Conservation (phyloP, 441 rosid genomes). For the Pelargonium citronellum region DNA sequence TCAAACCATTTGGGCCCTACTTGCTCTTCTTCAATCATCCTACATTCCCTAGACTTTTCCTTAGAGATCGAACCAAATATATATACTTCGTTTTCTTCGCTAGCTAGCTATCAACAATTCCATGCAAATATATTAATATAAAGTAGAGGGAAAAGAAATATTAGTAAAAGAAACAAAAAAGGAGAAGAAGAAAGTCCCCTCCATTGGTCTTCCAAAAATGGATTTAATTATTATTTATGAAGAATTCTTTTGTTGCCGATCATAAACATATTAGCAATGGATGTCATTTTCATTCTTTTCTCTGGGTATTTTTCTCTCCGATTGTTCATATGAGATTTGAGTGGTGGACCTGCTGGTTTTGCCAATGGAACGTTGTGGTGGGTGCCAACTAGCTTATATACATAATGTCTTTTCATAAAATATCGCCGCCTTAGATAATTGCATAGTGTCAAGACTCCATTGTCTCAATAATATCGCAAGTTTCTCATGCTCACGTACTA, state of each 20-base stretch:
- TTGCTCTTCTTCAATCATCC: neutral
- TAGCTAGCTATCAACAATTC: neutral
- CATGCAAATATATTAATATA: slow-evolving; percentile 3
- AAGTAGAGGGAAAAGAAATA: neutral
- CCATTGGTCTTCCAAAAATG: neutral
- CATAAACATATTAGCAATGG: neutral
- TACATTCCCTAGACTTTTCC: neutral
- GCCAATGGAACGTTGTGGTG: neutral
- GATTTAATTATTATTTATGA: neutral
- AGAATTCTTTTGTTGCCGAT: neutral
- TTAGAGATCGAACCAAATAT: neutral
- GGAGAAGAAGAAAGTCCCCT: neutral
- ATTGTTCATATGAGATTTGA: neutral
- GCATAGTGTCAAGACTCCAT: no score
- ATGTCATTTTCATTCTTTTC: neutral
- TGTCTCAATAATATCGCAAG: no score
- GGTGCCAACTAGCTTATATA: neutral
- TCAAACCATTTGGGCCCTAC: neutral
- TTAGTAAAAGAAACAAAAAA: no score
- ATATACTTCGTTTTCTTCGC: neutral
- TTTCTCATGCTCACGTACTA: no score
- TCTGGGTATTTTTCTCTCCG: slow-evolving; percentile 1
- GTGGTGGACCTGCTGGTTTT: neutral
- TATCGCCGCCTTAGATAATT: no score
- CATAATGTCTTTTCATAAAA: neutral